These are phyloP conservation scores for Didymella pomorum DNA, from an alignment of 2,329 filamentous ascomycete genomes.

Conservation along the genomic window DNA sequence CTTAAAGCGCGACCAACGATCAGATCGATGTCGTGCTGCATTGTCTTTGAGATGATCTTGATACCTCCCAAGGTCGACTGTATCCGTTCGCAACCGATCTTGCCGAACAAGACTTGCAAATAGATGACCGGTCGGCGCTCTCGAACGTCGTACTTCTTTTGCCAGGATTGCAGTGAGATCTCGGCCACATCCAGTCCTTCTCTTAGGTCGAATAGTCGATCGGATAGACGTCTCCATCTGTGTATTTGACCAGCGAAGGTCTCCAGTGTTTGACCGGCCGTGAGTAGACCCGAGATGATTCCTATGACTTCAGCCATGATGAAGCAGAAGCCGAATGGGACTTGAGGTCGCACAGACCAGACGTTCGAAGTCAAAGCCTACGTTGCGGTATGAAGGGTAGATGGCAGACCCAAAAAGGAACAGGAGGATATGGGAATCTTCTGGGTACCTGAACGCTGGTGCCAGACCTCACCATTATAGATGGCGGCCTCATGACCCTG, in stretches of 20 bases:
- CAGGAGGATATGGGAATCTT: background rate
- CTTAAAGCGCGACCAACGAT: constrained; percentile 32
- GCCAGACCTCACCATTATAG: background rate
- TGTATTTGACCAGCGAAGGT: constrained; percentile 31
- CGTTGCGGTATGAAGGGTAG: background rate
- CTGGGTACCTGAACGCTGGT: background rate
- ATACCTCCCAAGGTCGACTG: constrained; percentile 15
- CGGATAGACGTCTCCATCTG: constrained; percentile 30
- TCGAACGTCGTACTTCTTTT: constrained; percentile 34
- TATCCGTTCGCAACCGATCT: constrained; percentile 31
- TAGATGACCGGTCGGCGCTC: constrained; percentile 30
- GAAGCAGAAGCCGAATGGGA: too few relatives aligned
- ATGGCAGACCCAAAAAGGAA: background rate
- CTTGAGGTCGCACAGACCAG: background rate
- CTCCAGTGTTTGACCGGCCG: constrained; percentile 28
- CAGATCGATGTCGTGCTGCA: constrained; percentile 27
- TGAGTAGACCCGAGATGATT: constrained; percentile 27
- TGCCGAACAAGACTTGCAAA: constrained; percentile 35
- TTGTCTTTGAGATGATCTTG: constrained; percentile 16
- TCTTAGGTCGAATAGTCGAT: constrained; percentile 35
- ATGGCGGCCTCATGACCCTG: constrained; percentile 23
- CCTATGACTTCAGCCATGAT: constrained; percentile 28
- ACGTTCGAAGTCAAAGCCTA: background rate
- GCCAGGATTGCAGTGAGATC: constrained; percentile 34
- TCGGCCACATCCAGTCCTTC: constrained; percentile 31